These are phyloP conservation scores for Solanum corneliomulleri DNA, from an alignment of 257 asterid species.

Conservation along the genomic window DNA sequence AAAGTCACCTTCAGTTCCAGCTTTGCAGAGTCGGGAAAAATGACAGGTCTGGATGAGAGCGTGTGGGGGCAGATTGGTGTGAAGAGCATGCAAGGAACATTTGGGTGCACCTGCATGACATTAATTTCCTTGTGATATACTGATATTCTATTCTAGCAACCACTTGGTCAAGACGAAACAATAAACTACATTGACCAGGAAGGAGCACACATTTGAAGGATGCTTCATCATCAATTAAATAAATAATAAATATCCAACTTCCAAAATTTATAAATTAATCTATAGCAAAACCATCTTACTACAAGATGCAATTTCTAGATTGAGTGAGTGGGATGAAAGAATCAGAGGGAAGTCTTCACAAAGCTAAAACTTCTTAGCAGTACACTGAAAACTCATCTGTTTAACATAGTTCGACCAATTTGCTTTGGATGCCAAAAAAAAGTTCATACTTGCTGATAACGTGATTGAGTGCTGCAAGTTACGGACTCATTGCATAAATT, in stretches of 20 bases:
- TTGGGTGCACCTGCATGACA: slow-evolving; percentile 82
- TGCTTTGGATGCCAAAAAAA: background rate
- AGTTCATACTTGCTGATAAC: background rate
- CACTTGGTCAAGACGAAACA: background rate
- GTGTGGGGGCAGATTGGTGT: slow-evolving; percentile 98
- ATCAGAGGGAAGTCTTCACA: background rate
- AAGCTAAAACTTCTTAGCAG: background rate
- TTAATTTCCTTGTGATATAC: background rate
- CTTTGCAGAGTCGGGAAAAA: slow-evolving; percentile 95
- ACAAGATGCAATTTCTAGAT: background rate
- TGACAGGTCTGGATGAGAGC: slow-evolving; percentile 96
- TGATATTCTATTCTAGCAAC: background rate
- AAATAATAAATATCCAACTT: background rate
- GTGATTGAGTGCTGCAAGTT: background rate
- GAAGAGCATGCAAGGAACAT: slow-evolving; percentile 98
- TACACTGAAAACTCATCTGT: background rate
- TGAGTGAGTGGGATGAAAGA: background rate
- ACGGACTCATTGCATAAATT: background rate
- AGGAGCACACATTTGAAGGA: background rate
- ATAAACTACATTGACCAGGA: background rate
- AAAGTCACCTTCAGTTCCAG: slow-evolving; percentile 77
- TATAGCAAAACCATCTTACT: background rate
- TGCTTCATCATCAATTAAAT: background rate
- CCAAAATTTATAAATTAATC: background rate
- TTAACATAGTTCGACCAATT: background rate